Evolutionary conservation across 495 filamentous ascomycete species (phyloP), one percentile per base, ranked within the genome.

Genomic region (Aspergillus ellipticus): DNA sequence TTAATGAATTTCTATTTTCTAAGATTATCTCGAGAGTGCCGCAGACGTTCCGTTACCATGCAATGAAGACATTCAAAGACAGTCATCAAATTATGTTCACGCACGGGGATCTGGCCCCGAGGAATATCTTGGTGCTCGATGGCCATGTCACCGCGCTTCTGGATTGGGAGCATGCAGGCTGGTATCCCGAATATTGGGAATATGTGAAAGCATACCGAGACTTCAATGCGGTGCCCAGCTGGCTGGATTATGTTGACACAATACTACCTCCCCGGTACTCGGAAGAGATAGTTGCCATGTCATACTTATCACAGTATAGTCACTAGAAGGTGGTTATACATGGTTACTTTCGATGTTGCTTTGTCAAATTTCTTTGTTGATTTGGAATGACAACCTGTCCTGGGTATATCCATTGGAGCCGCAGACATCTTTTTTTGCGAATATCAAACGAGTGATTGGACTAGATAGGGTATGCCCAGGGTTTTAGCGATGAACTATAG

Each of bases 171-270:
- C 56, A 62, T 3, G 41, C 72, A 19, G 73, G 75, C 5, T 80
- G 71, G 68, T 79, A 74, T 59, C 73, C 75, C 6, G 54, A 63
- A 17, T 78, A 79, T 60, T 78, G 77, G 76, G 76, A 79, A 16
- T 62, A 51, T 49, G 33, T 5, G 33, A 37, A 9, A 9, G 11
- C 33, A 2, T 37, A 37, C 33, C 33, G 33, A 9, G 4, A 37
- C 33, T 37, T 37, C 11, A 37, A 37, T 37, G 33, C 4, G 4
- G 33, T 37, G 4, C 33, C 33, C 11, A 9, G 10, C 33, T 37
- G 33, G 33, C 8, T 37, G 10, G 33, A 37, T 37, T 37, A 37
- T 37, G 33, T 37, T 37, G 33, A 37, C 13, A 37, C 11, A 2
- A 5, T 37, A 5, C 33, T 37, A 3, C 33, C 33, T 3, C 33